A percentile compares a stretch with the other conserved stretches of the same genome.
Conservation (phyloP, 768 basidiomycete genomes). For the Termitomyces sp. region DNA sequence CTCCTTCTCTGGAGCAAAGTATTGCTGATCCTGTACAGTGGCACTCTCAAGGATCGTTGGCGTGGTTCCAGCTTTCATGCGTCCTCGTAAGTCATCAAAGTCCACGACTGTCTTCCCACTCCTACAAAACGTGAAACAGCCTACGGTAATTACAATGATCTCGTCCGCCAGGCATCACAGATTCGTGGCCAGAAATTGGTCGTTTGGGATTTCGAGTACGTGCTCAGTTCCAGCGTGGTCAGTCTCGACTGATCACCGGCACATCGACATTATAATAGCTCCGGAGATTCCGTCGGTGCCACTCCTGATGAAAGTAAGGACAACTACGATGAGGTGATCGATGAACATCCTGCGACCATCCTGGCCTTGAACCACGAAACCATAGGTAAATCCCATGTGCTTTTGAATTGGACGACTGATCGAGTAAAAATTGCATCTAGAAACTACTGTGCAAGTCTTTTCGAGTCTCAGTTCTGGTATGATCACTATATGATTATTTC, state of each 20-base stretch:
- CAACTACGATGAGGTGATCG: constrained; percentile 22
- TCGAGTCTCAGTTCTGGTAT: neutral
- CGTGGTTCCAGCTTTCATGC: constrained; percentile 39
- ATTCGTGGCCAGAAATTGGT: constrained; percentile 30
- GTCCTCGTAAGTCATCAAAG: constrained; percentile 28
- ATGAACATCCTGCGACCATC: constrained; percentile 26
- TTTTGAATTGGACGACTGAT: neutral
- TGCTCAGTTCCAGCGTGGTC: neutral
- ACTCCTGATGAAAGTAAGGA: constrained; percentile 25
- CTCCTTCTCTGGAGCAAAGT: neutral
- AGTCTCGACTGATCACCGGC: neutral
- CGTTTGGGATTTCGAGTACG: constrained; percentile 28
- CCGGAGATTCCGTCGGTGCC: constrained; percentile 31
- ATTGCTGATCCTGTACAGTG: constrained; percentile 18
- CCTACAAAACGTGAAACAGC: constrained; percentile 17
- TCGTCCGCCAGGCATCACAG: constrained; percentile 32
- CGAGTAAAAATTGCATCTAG: constrained; percentile 10
- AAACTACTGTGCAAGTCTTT: constrained; percentile 28
- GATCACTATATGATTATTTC: neutral
- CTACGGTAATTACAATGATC: constrained; percentile 41
- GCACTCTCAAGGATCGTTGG: constrained; percentile 36
- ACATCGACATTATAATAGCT: constrained; percentile 17
- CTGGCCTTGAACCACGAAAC: constrained; percentile 39
- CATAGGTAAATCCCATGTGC: constrained; percentile 18
- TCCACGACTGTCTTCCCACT: neutral